These are phyloP conservation scores for Euphorbia pulcherrima DNA, from an alignment of 345 rosid genomes.

Conservation along the genomic window DNA sequence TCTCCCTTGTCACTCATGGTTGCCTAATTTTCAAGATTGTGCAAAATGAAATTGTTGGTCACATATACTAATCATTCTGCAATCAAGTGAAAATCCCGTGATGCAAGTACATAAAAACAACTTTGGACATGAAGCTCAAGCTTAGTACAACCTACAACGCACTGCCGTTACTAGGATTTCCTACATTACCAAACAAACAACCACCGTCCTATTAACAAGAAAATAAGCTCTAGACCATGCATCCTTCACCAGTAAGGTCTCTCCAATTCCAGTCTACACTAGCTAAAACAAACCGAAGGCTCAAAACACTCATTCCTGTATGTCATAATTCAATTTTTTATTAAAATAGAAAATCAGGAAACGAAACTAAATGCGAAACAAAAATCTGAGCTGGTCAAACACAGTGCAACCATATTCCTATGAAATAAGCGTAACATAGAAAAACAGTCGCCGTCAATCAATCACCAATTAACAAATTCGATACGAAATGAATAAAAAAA, in stretches of 20 bases:
- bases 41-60: neutral
- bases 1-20: conserved; percentile 83
- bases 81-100: neutral
- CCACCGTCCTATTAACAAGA: neutral
- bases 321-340: neutral
- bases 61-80: neutral
- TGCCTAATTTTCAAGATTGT: conserved; percentile 25
- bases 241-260: neutral
- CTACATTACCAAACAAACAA: neutral
- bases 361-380: neutral
- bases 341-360: neutral
- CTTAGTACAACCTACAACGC: neutral
- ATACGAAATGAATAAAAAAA: neutral
- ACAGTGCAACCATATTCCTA: neutral
- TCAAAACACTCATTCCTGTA: neutral
- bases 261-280: neutral
- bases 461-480: neutral
- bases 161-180: neutral
- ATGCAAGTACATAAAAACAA: neutral
- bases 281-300: neutral
- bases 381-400: neutral
- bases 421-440: neutral
- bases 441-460: neutral
- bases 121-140: neutral
- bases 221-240: neutral